Conservation (phyloP, 768 basidiomycete species). For the Kwoniella dejecticola region DNA sequence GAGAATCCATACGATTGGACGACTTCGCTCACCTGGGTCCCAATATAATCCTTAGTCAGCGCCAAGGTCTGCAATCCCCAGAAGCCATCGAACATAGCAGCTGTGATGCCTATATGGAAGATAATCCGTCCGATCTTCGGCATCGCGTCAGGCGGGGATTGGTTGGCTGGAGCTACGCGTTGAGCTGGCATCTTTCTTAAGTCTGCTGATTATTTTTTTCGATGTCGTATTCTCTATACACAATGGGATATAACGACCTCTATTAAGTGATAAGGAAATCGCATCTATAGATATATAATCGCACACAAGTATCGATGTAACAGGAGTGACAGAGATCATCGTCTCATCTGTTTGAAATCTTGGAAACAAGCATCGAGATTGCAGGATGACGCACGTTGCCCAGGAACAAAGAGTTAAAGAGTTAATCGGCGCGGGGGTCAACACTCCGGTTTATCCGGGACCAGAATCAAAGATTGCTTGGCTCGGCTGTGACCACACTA, state of each 20-base stretch:
- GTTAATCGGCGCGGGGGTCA: neutral
- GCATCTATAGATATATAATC: neutral
- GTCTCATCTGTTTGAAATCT: too few species aligned
- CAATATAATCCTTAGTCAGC: conserved; percentile 31
- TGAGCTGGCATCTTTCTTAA: conserved; percentile 8
- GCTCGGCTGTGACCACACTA: too few species aligned
- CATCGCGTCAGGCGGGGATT: conserved; percentile 24
- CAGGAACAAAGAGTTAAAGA: too few species aligned
- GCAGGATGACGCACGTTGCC: conserved; percentile 3
- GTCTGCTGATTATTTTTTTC: too few species aligned
- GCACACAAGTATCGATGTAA: neutral
- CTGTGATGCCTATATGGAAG: conserved; percentile 43
- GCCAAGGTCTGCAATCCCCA: conserved; percentile 33
- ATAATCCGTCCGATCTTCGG: conserved; percentile 36
- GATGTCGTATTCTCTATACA: too few species aligned
- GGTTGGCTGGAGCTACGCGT: conserved; percentile 21
- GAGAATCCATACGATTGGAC: neutral
- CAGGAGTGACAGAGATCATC: too few species aligned
- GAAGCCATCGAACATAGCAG: conserved; percentile 49
- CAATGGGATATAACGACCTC: too few species aligned
- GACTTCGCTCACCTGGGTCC: conserved; percentile 38
- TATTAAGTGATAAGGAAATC: neutral
- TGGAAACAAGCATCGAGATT: too few species aligned
- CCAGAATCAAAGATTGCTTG: neutral
- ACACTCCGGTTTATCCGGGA: conserved; percentile 5